Evolutionary conservation across 306 rosid genomes (phyloP), one percentile per base, ranked within the genome.

Genomic region (Vigna radiata): DNA sequence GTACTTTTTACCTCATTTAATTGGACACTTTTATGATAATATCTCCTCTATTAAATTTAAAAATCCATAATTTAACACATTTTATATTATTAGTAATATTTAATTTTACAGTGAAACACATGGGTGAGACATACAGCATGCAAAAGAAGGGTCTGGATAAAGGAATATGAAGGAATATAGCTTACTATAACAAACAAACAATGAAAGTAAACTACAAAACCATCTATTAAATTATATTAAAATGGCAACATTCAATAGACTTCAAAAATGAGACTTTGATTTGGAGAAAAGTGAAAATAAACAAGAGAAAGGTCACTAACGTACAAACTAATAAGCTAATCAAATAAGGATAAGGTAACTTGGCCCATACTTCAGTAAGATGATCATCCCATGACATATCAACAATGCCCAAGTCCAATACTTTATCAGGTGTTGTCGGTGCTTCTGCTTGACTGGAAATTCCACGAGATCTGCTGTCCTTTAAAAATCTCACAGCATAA

Each of bases 341-440:
- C 61, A 65, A 49, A 70, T 56, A 68, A 71, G 37, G 31, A 84
- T 46, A 79, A 79, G 78, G n/a, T 78, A 76, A 86, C 66, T 66
- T 61, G 31, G 78, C 15, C 62, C 91, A 85, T 87, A 88, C 99
- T 83, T 96, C 99, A 23, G 91, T 88, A 76, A 90, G 91, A 82
- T 87, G 86, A 64, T 92, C 98, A 83, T 87, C 96, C 91, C 87
- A 87, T 33, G 96, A 86, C 80, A 84, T 86, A 77, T 91, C 96
- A 80, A 81, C 81, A 71, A 79, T 90, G 83, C 93, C 86, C 1
- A 78, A 77, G 81, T 93, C 98, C 76, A 77, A 91, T 82, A 84
- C 62, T 83, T 91, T 88, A 36, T 96, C 99, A 36, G 98, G 94
- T 59, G 99, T 89, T 79, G 89, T 53, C 0, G 98, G 98, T 68